Conservation (phyloP, 2,329 filamentous ascomycete species). For the Dactylella cylindrospora region DNA sequence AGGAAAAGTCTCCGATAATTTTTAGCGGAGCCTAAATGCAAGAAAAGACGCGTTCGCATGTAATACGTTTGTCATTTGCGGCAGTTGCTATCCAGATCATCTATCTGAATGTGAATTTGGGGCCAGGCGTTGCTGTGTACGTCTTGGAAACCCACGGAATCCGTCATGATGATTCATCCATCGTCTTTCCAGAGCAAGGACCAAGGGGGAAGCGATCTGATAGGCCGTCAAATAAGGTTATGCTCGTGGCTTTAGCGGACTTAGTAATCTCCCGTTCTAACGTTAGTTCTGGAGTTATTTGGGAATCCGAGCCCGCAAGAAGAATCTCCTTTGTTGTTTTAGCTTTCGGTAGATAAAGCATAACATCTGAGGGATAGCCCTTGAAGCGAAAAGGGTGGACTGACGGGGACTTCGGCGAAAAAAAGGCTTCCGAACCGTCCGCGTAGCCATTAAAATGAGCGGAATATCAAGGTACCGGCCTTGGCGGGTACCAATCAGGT, state of each 20-base stretch:
- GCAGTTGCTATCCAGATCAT: conserved; percentile 17
- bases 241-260: conserved; percentile 36
- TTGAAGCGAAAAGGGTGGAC: no score
- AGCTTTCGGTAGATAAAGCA: conserved; percentile 23
- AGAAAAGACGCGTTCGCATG: no score
- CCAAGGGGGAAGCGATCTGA: not conserved
- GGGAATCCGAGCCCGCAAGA: no score
- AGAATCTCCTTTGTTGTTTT: no score
- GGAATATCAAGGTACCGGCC: conserved; percentile 4
- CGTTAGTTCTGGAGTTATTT: no score
- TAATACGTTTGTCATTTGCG: not conserved
- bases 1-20: conserved; percentile 23
- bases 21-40: not conserved
- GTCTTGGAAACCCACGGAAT: conserved; percentile 8
- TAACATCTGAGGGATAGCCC: conserved; percentile 2
- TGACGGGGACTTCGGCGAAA: conserved; percentile 18
- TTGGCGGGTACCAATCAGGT: conserved; percentile 2
- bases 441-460: no score
- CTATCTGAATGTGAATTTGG: conserved; percentile 10
- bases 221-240: conserved; percentile 24
- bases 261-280: conserved; percentile 17
- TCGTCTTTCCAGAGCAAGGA: no score
- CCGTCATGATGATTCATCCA: conserved; percentile 33
- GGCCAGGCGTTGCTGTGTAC: no score
- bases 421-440: conserved; percentile 30